Base-by-base conservation (phyloP, 345 rosid species). In the Pistacia integerrima region DNA sequence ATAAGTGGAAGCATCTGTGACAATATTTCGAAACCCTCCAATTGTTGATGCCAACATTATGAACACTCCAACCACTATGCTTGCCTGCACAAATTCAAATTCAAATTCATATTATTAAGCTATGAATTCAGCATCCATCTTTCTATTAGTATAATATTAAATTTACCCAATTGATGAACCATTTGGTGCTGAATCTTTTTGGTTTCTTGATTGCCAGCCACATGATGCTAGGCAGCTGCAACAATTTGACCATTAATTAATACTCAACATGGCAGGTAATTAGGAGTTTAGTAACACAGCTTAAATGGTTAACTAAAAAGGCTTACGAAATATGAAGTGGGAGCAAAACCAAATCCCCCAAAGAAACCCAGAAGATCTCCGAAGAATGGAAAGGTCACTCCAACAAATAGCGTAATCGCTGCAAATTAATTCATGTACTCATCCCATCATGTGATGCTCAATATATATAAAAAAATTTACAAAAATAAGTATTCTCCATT, bases 281-380 rank as follows among this genome's bases (percentile, higher is more conserved):
- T 57, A 16, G 20, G 16, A 54, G 13, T 18, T 18, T 8, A 52
- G 12, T 11, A 2, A 11, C 41, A 38, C 16, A 2, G 0, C 28
- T 17, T 2, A 14, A 35, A 30, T 5, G 16, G 20, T 44, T 30
- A 22, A 48, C 2, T 38, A 48, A 67, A 36, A 75, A 59, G 70
- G 61, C 97, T 92, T 80, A 92, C 98, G 68, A 96, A 93, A 83
- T 84, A 96, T 64, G 98, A 91, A 72, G 97, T 93, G 69, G 98
- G 97, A 41, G 99, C 94, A 80, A 92, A 93, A 14, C 98, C 95
- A 75, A 96, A 96, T 79, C 98, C 98, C 20, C 99, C 99, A 65
- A 96, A 96, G 87, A 92, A 96, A 56, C 98, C 98, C 75, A 96
- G 89, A 77, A 96, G 92, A 80, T 96, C 99, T 64, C 99, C 98